Base-by-base conservation (phyloP, 441 rosid species). In the Theobroma grandiflorum region DNA sequence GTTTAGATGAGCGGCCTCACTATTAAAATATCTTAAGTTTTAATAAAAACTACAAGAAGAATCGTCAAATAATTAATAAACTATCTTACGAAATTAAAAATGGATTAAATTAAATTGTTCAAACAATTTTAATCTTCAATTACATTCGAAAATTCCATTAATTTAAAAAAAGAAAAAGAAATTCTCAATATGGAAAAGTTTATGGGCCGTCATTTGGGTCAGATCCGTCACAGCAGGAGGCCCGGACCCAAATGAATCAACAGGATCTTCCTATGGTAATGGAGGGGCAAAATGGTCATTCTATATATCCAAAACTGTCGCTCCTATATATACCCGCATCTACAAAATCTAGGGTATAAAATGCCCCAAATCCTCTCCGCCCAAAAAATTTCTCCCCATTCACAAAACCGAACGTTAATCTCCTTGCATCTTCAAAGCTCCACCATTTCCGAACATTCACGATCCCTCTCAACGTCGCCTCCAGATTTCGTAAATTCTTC, bases 271-370 rank as follows among this genome's bases (percentile, higher is more conserved):
- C 4, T 2, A 40, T 11, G 20, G 31, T 6, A 64, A 3, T 0
- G 2, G 2, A 53, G 67, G 92, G 91, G 84, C 40, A 87, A 52
- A 84, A 61, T 0, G 0, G 95, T 90, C 77, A 86, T 87, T 71
- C 20, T 0, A 0, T 0, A 0, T 6, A 67, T 6, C 77, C 80
- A 71, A 77, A 72, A 74, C 76, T 31, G 84, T 81, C 80, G 86
- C 88, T 78, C 73, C 90, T 93, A 93, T 96, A 93, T 92, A 94
- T 84, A 83, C 79, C 87, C 58, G 61, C 72, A 81, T 84, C 94
- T 91, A 89, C 95, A 87, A 93, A 92, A 86, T n/a, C 88, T 90
- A 93, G 92, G 98, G 95, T 96, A 94, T 92, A 94, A 82, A 94
- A 92, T 9, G 86, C 88, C 91, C 93, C 84, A 84, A 78, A 73